These are phyloP conservation scores for Anthracocystis panici-leucophaei DNA, from an alignment of 1,284 basidiomycete genomes.

Conservation along the genomic window DNA sequence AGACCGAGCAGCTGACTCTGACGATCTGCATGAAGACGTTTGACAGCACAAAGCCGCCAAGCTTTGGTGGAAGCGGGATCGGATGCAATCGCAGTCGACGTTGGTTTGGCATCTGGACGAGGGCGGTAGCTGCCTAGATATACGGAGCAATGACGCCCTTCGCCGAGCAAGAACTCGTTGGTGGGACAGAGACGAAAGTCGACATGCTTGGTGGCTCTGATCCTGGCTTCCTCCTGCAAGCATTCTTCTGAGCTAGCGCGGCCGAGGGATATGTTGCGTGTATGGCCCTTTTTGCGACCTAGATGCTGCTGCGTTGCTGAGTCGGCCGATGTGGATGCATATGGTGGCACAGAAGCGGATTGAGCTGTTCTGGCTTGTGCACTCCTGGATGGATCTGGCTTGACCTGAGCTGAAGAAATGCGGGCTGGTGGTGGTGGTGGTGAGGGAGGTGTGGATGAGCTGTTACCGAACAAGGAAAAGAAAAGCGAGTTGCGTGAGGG, in stretches of 20 bases:
- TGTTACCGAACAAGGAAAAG: slow-evolving; percentile 30
- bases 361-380: neutral
- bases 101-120: slow-evolving; percentile 5
- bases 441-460: slow-evolving; percentile 29
- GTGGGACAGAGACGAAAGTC: slow-evolving; percentile 61
- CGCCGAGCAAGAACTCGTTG: slow-evolving; percentile 61
- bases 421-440: slow-evolving; percentile 17
- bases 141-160: slow-evolving; percentile 65
- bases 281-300: slow-evolving; percentile 27
- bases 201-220: slow-evolving; percentile 56
- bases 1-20: slow-evolving; percentile 64
- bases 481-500: slow-evolving; percentile 45
- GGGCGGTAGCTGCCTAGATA: slow-evolving; percentile 61
- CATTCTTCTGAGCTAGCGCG: slow-evolving; percentile 61
- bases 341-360: neutral
- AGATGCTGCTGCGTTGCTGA: slow-evolving; percentile 11
- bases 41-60: slow-evolving; percentile 67
- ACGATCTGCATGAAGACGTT: slow-evolving; percentile 65
- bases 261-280: slow-evolving; percentile 57
- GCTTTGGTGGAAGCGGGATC: neutral
- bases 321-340: neutral
- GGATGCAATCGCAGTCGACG: neutral
- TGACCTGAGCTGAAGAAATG: neutral
- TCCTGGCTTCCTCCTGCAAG: slow-evolving; percentile 53
- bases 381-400: neutral